Evolutionary conservation across 352 stramenopile species (phyloP).

Genomic region (Phytophthora sp.): DNA sequence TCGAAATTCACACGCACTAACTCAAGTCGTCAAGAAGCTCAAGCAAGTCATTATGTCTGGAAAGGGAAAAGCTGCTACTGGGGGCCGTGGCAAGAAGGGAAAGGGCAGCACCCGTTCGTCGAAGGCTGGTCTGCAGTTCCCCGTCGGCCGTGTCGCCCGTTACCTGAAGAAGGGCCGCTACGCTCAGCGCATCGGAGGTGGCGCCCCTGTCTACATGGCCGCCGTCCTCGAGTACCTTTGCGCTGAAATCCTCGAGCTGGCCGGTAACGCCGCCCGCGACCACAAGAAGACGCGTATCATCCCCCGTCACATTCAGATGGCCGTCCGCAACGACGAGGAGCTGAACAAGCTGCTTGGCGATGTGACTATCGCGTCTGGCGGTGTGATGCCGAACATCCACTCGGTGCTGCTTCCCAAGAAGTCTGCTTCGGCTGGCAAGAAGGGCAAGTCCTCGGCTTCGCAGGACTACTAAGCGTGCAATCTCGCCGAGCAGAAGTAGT

Average conservation of each 20-base stretch:
- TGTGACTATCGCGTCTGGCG: conserved; percentile 96
- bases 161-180: conserved; percentile 94
- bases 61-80: conserved; percentile 79
- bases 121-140: conserved; percentile 96
- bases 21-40: conserved; percentile 34
- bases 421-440: conserved; percentile 54
- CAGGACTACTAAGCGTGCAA: conserved; percentile 69
- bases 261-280: conserved; percentile 94
- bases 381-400: conserved; percentile 97
- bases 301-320: conserved; percentile 96
- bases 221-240: conserved; percentile 95
- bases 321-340: conserved; percentile 94
- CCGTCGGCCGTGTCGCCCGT: conserved; percentile 93
- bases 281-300: conserved; percentile 98
- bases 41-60: conserved; percentile 61
- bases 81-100: conserved; percentile 76
- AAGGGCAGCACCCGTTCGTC: conserved; percentile 72
- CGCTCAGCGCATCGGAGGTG: conserved; percentile 90
- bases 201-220: conserved; percentile 95
- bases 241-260: conserved; percentile 95
- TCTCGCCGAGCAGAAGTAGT: conserved; percentile 8
- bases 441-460: conserved; percentile 58
- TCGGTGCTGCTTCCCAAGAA: conserved; percentile 92
- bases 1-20: conserved; percentile 38
- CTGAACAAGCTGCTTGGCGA: conserved; percentile 95